Evolutionary conservation across 2,329 filamentous ascomycete genomes (phyloP), one percentile per base, ranked within the genome.

Genomic region (Zasmidium citrigriseum): DNA sequence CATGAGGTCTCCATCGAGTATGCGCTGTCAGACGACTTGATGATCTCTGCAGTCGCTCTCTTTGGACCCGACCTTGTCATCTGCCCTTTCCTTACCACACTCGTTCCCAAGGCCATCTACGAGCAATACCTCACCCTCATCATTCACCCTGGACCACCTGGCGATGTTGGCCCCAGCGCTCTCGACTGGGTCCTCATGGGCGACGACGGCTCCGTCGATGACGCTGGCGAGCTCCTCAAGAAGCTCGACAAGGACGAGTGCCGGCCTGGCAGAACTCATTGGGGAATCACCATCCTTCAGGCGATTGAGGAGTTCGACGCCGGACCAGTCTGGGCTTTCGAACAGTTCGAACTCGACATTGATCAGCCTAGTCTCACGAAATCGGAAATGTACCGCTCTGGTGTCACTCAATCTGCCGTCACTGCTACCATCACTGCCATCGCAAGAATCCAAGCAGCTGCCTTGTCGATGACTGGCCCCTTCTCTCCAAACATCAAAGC

Each of bases 311-410:
- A 76, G 46, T 74, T 78, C 54, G 76, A 78, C 52, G 75, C 74
- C n/a, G 76, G 76, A 5, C 76, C 75, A 0, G 74, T 78, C 7
- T 78, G 76, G 76, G 76, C 76, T 0, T 78, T 73, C 57, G 75
- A 78, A 38, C 76, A 78, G 57, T 78, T 78, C 59, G 62, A 69
- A 4, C 64, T 78, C 55, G 63, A 77, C 64, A 77, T 78, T 53
- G 75, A 78, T 59, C 72, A 75, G 27, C 62, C 68, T 4, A 64
- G 67, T 18, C 59, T 77, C 27, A 78, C 75, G 25, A 78, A 78
- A 54, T 77, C 76, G 1, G 73, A 70, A 23, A 64, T 78, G 2
- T 78, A 78, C 55, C 71, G 76, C 22, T 75, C 76, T 0, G 64
- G 70, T 0, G 70, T 78, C 52, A 76, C 75, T 1, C 69, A 71